Base-by-base conservation (phyloP, 108 stramenopile genomes). In the Cyclotella baltica region DNA sequence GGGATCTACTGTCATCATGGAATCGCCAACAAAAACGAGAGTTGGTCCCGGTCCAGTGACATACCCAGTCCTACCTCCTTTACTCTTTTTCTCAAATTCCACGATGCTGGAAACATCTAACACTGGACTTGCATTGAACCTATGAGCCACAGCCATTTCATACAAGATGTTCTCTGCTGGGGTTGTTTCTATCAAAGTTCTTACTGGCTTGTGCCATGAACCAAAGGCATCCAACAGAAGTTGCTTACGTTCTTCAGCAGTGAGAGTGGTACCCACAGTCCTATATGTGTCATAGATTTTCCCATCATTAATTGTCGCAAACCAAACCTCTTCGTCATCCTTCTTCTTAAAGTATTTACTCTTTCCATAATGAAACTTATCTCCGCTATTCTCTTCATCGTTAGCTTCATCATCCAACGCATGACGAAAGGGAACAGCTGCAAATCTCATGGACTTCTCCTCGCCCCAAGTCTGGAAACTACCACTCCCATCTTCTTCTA, bases 391-490 rank as follows among this genome's bases (percentile, higher is more conserved):
- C 6, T 79, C 76, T 25, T 56, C 38, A 35, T 67, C 55, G 61
- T 57, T 52, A 22, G 62, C 63, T 16, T 35, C n/a, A 40, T 67
- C 52, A 27, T 75, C 71, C 30, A 23, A 58, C 5, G 80, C 85
- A 70, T 77, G 87, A 20, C 58, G 66, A 85, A 96, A 88, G 2
- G 88, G 89, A 27, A 96, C 95, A 0, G 90, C 89, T 2, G 95
- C 95, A 91, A 96, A 96, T 15, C 95, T 74, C 95, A 93, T 93
- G 35, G 73, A 83, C 29, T 71, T 56, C 11, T 86, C 76, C 61
- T 86, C 86, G 20, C 95, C 95, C 95, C 95, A 96, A 4, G 92
- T 96, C 69, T 96, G 95, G 67, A 96, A 96, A 67, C 88, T 88
- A 9, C 67, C 62, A 46, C 80, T 81, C 19, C 84, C 88, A 67